phyloP scores from a whole-genome alignment of 2,329 filamentous ascomycete genomes.

The Apiospora sp. region DNA sequence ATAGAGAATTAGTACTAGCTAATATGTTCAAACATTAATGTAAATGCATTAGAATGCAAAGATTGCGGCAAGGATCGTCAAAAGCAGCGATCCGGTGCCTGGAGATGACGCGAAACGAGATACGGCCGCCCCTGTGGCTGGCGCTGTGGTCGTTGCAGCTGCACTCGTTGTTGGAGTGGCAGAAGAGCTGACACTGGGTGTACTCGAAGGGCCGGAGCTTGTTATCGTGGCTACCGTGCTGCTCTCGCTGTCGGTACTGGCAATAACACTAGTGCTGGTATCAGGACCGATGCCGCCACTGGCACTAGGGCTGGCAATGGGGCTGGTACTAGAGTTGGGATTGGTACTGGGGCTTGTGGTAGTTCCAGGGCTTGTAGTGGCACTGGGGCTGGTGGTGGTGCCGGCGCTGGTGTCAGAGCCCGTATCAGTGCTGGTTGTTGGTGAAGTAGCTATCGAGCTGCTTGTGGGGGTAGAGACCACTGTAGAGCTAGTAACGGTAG shows the following conservation, averaged over 20 bases:
- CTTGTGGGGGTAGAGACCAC: background rate
- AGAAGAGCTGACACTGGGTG: conserved; percentile 25
- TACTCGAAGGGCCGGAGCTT: conserved; percentile 25
- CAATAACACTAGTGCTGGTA: background rate
- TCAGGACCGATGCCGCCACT: too few species aligned
- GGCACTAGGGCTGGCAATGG: background rate
- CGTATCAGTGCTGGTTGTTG: background rate
- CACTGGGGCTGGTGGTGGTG: conserved; percentile 17
- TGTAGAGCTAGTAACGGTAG: conserved; percentile 25
- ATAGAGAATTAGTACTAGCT: conserved; percentile 24
- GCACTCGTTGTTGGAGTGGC: background rate
- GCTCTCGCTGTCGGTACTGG: background rate
- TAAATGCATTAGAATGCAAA: conserved; percentile 36
- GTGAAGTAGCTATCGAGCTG: background rate
- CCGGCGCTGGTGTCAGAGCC: background rate
- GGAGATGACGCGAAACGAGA: conserved; percentile 9
- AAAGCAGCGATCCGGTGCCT: conserved; percentile 30
- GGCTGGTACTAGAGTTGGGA: conserved; percentile 20
- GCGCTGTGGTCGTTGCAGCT: conserved; percentile 24
- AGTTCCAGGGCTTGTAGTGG: background rate
- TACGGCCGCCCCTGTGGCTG: conserved; percentile 28
- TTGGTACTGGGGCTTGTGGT: conserved; percentile 24
- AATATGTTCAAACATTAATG: conserved; percentile 32
- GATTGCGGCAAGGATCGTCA: conserved; percentile 36
- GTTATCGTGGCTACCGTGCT: background rate